Conservation (phyloP, 1,284 basidiomycete genomes). For the Leccinum pseudoinsigne region DNA sequence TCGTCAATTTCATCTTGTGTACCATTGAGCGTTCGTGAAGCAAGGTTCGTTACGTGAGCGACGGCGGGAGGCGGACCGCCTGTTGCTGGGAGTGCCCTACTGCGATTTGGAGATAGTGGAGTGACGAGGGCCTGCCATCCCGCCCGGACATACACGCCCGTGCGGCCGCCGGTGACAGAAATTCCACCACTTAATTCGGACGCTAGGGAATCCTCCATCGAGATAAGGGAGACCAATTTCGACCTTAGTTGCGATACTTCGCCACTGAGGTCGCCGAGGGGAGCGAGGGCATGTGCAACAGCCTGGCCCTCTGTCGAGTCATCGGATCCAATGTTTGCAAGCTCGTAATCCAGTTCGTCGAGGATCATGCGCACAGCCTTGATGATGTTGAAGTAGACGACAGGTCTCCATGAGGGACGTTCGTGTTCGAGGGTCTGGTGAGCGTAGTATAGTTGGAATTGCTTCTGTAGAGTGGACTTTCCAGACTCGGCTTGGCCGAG, state of each 20-base stretch:
- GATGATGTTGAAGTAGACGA: constrained; percentile 80
- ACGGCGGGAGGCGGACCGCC: constrained; percentile 38
- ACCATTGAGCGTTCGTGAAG: constrained; percentile 52
- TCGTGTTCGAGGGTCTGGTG: constrained; percentile 66
- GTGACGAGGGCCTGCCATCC: constrained; percentile 65
- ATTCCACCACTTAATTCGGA: constrained; percentile 66
- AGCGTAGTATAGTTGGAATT: constrained; percentile 79
- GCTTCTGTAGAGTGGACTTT: constrained; percentile 77
- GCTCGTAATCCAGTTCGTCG: constrained; percentile 67
- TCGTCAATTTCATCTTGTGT: constrained; percentile 51
- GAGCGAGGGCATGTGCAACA: constrained; percentile 32
- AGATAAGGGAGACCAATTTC: constrained; percentile 61
- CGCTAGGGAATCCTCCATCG: constrained; percentile 66
- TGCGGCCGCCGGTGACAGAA: constrained; percentile 54
- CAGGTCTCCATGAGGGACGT: constrained; percentile 71
- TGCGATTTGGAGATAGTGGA: constrained; percentile 40
- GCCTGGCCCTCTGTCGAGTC: constrained; percentile 31
- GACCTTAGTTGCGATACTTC: constrained; percentile 55
- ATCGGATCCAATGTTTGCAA: constrained; percentile 35
- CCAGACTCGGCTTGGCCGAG: constrained; percentile 81
- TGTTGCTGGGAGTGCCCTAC: constrained; percentile 40
- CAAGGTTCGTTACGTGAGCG: constrained; percentile 48
- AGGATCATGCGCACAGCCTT: constrained; percentile 75
- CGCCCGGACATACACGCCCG: constrained; percentile 62
- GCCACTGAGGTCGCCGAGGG: constrained; percentile 36